Evolutionary conservation across 1,139 yeast genomes (phyloP), one percentile per base, ranked within the genome.

Genomic region (Debaryomyces psychrophilus): DNA sequence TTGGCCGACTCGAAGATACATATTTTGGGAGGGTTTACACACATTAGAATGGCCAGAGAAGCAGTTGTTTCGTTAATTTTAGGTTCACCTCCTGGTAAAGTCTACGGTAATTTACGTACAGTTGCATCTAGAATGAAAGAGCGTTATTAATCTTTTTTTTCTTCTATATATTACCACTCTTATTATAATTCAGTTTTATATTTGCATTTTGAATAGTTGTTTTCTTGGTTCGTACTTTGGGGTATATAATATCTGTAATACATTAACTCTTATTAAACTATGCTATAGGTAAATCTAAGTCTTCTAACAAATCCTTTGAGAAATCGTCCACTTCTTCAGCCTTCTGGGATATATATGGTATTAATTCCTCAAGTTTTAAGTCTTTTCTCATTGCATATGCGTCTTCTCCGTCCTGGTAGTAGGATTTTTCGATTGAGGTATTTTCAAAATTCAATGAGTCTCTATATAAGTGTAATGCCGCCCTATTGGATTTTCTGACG

Each of bases 71-170:
- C 95, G 51, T 79, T 93, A 63, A 93, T 93, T 72, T 80, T 93
- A 62, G 99, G 99, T 72, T 87, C 96, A 49, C 99, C 99, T 41
- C 99, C 99, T 38, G 98, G 98, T 53, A 93, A 93, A 71, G 97
- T 93, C 50, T 93, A 93, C 67, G 98, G 98, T 55, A 93, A 93
- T 69, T 79, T 95, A 65, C 88, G 99, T 71, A 90, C 96, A 37
- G 95, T 95, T 58, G 96, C 98, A 45, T 89, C 97, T 18, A 83
- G 99, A 72, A 81, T 95, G 86, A 93, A 95, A 75, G 99, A 95
- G 71, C 83, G 98, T 61, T 93, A 88, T 67, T 93, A 42, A 43
- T 36, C 36, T n/a, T 18, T 33, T 27, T n/a, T 40, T 12, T 20
- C 4, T 17, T 37, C 29, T 37, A 12, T 26, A 37, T 26, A 37